Percentiles rank a stretch among this genome's conserved stretches.
Evolutionary conservation across 2,329 filamentous ascomycete genomes (phyloP).

Genomic region (Aureobasidium sp.): DNA sequence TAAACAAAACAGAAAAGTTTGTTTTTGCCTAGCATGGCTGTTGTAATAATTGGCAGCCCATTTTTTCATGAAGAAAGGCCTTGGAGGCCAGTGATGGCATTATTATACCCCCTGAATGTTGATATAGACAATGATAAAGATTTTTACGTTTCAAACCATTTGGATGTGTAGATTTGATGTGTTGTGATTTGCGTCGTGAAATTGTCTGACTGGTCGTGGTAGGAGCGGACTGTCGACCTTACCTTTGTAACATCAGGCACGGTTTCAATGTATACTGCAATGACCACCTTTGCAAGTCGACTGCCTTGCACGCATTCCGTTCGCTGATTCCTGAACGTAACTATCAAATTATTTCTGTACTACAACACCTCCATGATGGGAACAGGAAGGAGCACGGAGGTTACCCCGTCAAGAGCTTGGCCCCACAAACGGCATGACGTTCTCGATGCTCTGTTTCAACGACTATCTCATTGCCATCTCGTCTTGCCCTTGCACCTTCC

Average conservation of each 20-base stretch:
- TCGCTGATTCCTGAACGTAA: too few species aligned
- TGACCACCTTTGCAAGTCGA: too few species aligned
- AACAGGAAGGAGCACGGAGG: neutral
- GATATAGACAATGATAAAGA: neutral
- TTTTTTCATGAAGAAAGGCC: neutral
- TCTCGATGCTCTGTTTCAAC: neutral
- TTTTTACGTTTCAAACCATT: neutral
- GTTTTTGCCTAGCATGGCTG: neutral
- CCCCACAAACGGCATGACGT: neutral
- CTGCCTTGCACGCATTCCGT: too few species aligned
- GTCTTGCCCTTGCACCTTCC: too few species aligned
- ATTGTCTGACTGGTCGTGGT: neutral
- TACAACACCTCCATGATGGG: neutral
- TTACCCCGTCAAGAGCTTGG: neutral
- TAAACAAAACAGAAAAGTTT: conserved; percentile 20
- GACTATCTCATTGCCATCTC: neutral
- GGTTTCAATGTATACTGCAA: too few species aligned
- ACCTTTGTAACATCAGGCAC: too few species aligned
- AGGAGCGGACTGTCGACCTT: neutral
- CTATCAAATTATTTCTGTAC: too few species aligned
- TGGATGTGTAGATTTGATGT: too few species aligned
- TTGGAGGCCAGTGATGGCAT: neutral
- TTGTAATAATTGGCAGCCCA: neutral
- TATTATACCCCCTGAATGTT: neutral
- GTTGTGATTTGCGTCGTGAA: neutral